Conservation (phyloP, 2,329 filamentous ascomycete genomes). For the Hymenoscyphus infarciens region DNA sequence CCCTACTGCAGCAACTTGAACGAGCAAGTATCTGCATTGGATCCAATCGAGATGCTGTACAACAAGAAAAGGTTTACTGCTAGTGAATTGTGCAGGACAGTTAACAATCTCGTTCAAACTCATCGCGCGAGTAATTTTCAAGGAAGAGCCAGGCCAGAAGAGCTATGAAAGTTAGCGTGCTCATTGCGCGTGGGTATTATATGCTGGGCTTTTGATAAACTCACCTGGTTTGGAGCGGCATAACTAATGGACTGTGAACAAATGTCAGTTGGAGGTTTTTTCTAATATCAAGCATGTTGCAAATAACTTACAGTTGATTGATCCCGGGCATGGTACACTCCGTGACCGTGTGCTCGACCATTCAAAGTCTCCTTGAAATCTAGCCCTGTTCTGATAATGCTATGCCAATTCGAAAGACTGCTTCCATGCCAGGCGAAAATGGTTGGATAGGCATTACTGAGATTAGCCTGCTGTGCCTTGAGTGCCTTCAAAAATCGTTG, state of each 20-base stretch:
- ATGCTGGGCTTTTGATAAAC: conserved; percentile 5
- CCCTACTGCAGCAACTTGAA: conserved; percentile 35
- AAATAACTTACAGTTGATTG: conserved; percentile 39
- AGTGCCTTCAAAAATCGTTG: conserved; percentile 66
- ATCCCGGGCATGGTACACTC: conserved; percentile 72
- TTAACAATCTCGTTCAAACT: conserved; percentile 88
- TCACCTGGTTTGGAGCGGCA: conserved; percentile 16
- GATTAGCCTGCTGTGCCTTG: conserved; percentile 38
- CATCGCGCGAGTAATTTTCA: conserved; percentile 58
- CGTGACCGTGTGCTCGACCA: conserved; percentile 72
- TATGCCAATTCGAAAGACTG: conserved; percentile 75
- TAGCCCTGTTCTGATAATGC: conserved; percentile 78
- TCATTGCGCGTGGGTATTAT: background rate
- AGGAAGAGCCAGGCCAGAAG: conserved; percentile 64
- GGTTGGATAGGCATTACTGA: conserved; percentile 53
- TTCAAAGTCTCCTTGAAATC: conserved; percentile 61
- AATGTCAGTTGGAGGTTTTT: background rate
- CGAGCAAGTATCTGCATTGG: conserved; percentile 81
- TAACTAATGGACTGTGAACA: conserved; percentile 42
- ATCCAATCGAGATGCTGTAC: conserved; percentile 79
- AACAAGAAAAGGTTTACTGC: conserved; percentile 60
- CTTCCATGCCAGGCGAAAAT: conserved; percentile 89
- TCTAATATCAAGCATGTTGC: background rate
- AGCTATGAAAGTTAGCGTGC: conserved; percentile 18
- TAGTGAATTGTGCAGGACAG: conserved; percentile 57